Evolutionary conservation across 2,329 filamentous ascomycete genomes (phyloP).

Genomic region (Plenodomus biglobosus): DNA sequence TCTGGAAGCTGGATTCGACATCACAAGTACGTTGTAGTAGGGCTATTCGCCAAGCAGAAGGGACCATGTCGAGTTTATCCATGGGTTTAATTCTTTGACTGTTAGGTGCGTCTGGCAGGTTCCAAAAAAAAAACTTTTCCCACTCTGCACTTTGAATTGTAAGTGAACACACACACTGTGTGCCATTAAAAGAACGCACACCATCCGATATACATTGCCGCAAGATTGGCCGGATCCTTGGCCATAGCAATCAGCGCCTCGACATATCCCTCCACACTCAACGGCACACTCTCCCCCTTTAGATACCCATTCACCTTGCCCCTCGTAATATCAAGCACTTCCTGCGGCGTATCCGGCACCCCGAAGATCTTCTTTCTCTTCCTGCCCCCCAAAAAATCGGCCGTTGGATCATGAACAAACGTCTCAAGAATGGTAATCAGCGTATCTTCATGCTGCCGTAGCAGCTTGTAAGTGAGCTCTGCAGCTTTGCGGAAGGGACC

Average conservation of each 20-base stretch:
- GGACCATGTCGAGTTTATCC: too few relatives aligned
- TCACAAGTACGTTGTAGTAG: too few relatives aligned
- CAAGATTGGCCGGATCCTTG: slow-evolving; percentile 74
- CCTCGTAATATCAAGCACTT: slow-evolving; percentile 85
- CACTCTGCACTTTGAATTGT: too few relatives aligned
- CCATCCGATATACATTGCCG: slow-evolving; percentile 98
- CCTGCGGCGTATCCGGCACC: slow-evolving; percentile 69
- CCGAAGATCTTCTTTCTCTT: slow-evolving; percentile 56
- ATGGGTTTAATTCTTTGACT: too few relatives aligned
- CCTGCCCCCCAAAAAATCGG: slow-evolving; percentile 80
- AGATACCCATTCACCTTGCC: slow-evolving; percentile 84
- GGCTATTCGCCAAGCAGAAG: too few relatives aligned
- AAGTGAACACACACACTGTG: too few relatives aligned
- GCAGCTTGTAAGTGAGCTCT: slow-evolving; percentile 80
- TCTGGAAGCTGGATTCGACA: too few relatives aligned
- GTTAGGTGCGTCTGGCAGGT: too few relatives aligned
- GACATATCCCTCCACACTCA: slow-evolving; percentile 97
- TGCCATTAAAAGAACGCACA: slow-evolving; percentile 62
- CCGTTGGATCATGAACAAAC: slow-evolving; percentile 94
- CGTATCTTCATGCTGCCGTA: slow-evolving; percentile 91
- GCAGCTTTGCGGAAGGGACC: slow-evolving; percentile 87
- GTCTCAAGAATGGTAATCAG: slow-evolving; percentile 97
- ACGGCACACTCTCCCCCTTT: slow-evolving; percentile 82
- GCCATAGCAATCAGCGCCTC: slow-evolving; percentile 90
- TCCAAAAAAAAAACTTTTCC: too few relatives aligned